A percentile compares a stretch with the other conserved stretches of the same genome.
These are phyloP conservation scores for Phytophthora vignae DNA, from an alignment of 352 stramenopile genomes.

Conservation along the genomic window DNA sequence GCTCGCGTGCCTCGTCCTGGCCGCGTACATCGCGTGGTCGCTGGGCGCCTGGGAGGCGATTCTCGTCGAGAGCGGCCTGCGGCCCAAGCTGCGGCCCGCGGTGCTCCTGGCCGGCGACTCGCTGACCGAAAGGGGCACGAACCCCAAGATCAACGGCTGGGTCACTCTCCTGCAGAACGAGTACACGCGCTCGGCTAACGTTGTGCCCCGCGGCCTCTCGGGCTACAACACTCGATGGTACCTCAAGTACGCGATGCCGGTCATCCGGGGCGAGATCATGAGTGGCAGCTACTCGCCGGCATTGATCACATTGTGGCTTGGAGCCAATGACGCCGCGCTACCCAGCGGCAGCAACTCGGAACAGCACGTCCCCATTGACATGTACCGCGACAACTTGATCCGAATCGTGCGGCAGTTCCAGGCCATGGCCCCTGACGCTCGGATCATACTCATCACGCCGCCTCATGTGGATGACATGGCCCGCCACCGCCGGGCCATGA, in stretches of 20 bases:
- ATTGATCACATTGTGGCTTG: constrained; percentile 67
- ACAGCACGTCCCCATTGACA: constrained; percentile 59
- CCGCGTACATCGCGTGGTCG: constrained; percentile 34
- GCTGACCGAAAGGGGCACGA: constrained; percentile 47
- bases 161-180: constrained; percentile 44
- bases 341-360: constrained; percentile 31
- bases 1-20: constrained; percentile 19
- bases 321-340: constrained; percentile 67
- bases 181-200: constrained; percentile 47
- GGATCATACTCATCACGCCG: constrained; percentile 58
- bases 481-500: constrained; percentile 21
- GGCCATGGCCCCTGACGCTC: constrained; percentile 25
- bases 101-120: constrained; percentile 50
- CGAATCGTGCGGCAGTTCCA: constrained; percentile 37
- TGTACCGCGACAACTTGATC: constrained; percentile 56
- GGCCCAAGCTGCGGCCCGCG: constrained; percentile 24
- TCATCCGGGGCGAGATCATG: constrained; percentile 45
- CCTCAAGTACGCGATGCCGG: constrained; percentile 51
- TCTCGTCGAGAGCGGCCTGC: constrained; percentile 27
- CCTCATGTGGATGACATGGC: constrained; percentile 47
- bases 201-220: constrained; percentile 50
- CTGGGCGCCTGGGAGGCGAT: constrained; percentile 28
- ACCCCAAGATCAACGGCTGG: constrained; percentile 44
- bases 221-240: constrained; percentile 58
- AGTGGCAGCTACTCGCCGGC: constrained; percentile 35